A percentile compares a stretch with the other conserved stretches of the same genome.
phyloP scores from a whole-genome alignment of 108 stramenopile genomes.

The Chaetoceros tenuissimus region DNA sequence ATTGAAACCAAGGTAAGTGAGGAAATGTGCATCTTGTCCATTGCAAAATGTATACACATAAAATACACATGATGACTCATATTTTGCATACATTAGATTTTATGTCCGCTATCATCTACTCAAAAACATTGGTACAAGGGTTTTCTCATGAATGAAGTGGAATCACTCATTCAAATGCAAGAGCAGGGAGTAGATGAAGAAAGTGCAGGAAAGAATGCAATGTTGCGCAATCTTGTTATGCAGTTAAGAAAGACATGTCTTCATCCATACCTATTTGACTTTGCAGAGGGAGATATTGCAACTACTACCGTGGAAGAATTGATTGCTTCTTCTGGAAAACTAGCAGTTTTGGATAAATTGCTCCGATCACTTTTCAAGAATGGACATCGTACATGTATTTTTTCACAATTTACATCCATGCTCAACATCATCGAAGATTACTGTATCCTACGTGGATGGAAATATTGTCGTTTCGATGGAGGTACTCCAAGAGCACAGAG shows the following conservation, averaged over 20 bases:
- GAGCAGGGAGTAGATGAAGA: constrained; percentile 9
- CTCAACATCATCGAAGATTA: constrained; percentile 90
- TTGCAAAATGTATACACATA: neutral
- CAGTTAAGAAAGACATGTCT: constrained; percentile 68
- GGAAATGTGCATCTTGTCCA: neutral
- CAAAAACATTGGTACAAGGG: constrained; percentile 66
- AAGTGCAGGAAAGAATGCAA: constrained; percentile 1
- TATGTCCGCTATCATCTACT: constrained; percentile 42
- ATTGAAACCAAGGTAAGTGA: constrained; percentile 52
- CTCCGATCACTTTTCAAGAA: constrained; percentile 42
- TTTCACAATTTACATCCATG: constrained; percentile 87
- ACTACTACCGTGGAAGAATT: constrained; percentile 52
- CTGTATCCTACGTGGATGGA: constrained; percentile 61
- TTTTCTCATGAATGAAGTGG: constrained; percentile 53
- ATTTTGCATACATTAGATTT: constrained; percentile 23
- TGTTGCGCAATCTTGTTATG: constrained; percentile 54
- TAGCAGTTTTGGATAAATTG: constrained; percentile 72
- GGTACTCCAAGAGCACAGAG: constrained; percentile 63
- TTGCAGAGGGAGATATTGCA: constrained; percentile 53
- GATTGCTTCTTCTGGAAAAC: constrained; percentile 64
- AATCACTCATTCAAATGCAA: constrained; percentile 19
- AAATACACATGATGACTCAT: neutral
- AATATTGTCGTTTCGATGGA: constrained; percentile 77
- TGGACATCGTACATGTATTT: constrained; percentile 79
- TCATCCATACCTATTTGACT: constrained; percentile 68